Base-by-base conservation (phyloP, 2,329 filamentous ascomycete genomes). In the Iodosphaeria phyllophila region DNA sequence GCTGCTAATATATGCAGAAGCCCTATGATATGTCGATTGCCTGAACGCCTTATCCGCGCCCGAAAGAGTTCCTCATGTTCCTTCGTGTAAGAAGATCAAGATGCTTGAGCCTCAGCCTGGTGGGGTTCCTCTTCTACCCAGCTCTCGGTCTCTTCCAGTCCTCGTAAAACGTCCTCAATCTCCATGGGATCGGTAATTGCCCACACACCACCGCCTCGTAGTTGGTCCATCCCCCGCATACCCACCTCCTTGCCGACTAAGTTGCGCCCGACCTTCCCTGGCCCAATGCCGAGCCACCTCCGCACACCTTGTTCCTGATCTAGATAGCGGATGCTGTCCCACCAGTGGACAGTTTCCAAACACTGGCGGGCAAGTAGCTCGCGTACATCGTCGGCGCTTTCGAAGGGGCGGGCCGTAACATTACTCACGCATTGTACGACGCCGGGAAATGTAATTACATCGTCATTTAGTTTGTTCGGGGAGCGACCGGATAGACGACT, bases 211-310 rank as follows among this genome's bases (percentile, higher is more conserved):
- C 83, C 84, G 2, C 83, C 83, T 44, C 86, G 91, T 24, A 86
- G 67, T 10, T 65, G 55, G 28, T 89, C 79, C 40, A 74, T 68
- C 13, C 70, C 71, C 24, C 70, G 67, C 69, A 89, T 84, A 7
- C 83, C 84, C 3, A 93, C 84, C 51, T 93, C 86, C 50, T 93
- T 93, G 8, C 84, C 83, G 2, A 95, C 84, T 6, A 95, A 58
- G 45, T 93, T 93, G 29, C 84, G 64, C 1, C 86, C 86, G 3
- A 95, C 86, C 46, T 92, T 92, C 5, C 86, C 86, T 0, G 86
- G 86, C 1, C 86, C 86, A 32, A 95, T 80, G 21, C 86, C 86
- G 24, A 95, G 65, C 76, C 86, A 93, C 28, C 84, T 60, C 38
- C 73, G 62, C 11, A 92, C 78, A 33, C 74, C 74, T 41, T 74